Evolutionary conservation across 1,139 yeast species (phyloP).

Genomic region (Scheffersomyces illinoinensis): DNA sequence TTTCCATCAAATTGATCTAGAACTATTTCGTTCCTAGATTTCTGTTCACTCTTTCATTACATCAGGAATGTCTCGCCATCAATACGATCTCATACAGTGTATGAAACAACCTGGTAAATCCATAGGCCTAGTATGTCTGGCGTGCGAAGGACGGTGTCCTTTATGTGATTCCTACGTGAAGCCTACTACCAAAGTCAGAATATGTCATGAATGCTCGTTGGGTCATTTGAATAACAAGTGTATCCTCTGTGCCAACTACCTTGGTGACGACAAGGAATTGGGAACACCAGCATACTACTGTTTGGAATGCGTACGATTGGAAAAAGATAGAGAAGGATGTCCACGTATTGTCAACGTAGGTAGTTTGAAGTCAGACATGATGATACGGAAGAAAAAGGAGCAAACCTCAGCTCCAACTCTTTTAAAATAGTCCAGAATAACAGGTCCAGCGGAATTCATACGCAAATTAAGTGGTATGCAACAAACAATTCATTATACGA

Average conservation of each 20-base stretch:
- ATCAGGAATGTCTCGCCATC: constrained; percentile 78
- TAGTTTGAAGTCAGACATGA: constrained; percentile 66
- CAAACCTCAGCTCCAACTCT: not conserved
- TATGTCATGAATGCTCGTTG: constrained; percentile 84
- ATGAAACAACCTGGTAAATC: constrained; percentile 80
- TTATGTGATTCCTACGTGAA: constrained; percentile 85
- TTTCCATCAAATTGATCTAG: not conserved
- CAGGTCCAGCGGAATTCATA: not conserved
- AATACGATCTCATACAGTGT: constrained; percentile 83
- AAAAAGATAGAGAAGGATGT: constrained; percentile 90
- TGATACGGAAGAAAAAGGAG: constrained; percentile 50
- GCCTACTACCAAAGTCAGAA: constrained; percentile 67
- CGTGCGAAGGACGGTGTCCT: constrained; percentile 93
- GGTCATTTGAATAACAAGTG: constrained; percentile 69
- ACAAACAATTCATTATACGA: not conserved
- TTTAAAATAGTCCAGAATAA: not conserved
- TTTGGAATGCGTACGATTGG: constrained; percentile 77
- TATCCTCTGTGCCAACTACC: constrained; percentile 64
- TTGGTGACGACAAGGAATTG: constrained; percentile 42
- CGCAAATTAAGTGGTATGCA: not conserved
- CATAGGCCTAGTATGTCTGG: constrained; percentile 72
- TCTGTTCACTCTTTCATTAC: not conserved
- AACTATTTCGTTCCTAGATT: not conserved
- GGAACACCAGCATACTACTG: constrained; percentile 79
- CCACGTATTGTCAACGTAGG: constrained; percentile 85